phyloP scores from a whole-genome alignment of 1,284 basidiomycete genomes.

The Limonomyces culmigenus region DNA sequence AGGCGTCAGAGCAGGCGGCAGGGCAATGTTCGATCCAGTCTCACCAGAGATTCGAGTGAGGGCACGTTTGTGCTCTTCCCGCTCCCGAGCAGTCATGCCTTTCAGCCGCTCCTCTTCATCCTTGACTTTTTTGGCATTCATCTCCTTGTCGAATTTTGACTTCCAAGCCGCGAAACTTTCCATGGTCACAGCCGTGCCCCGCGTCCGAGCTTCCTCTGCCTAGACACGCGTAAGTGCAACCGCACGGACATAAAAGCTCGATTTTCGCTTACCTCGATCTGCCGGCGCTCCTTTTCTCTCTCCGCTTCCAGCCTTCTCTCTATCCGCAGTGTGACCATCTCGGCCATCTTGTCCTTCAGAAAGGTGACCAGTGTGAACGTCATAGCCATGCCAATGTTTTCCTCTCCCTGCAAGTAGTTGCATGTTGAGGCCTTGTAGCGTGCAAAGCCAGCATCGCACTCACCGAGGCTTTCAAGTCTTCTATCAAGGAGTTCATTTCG shows the following conservation, averaged over 20 bases:
- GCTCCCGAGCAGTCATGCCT: slow-evolving; percentile 65
- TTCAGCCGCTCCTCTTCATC: slow-evolving; percentile 78
- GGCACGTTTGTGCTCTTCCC: slow-evolving; percentile 71
- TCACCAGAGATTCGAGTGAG: slow-evolving; percentile 55
- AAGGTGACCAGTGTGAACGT: slow-evolving; percentile 88
- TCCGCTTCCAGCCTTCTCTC: slow-evolving; percentile 46
- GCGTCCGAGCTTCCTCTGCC: slow-evolving; percentile 79
- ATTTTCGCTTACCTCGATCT: slow-evolving; percentile 45
- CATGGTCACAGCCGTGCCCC: slow-evolving; percentile 79
- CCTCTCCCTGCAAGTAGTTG: slow-evolving; percentile 48
- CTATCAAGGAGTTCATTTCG: slow-evolving; percentile 37
- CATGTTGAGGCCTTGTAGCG: too few species aligned
- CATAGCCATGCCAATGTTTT: slow-evolving; percentile 95
- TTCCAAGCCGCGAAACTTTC: slow-evolving; percentile 78
- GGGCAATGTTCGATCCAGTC: slow-evolving; percentile 8
- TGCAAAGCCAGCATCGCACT: too few species aligned
- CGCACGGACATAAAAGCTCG: background rate
- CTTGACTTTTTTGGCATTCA: slow-evolving; percentile 35
- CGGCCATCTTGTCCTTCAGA: slow-evolving; percentile 64
- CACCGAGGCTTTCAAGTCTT: slow-evolving; percentile 49
- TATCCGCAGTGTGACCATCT: slow-evolving; percentile 41
- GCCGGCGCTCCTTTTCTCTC: slow-evolving; percentile 51
- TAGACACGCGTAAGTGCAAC: slow-evolving; percentile 13
- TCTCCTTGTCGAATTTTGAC: slow-evolving; percentile 56
- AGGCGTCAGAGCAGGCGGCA: background rate